Evolutionary conservation across 805 yeast species (phyloP), one percentile per base, ranked within the genome.

Genomic region (Monosporozyma unispora): DNA sequence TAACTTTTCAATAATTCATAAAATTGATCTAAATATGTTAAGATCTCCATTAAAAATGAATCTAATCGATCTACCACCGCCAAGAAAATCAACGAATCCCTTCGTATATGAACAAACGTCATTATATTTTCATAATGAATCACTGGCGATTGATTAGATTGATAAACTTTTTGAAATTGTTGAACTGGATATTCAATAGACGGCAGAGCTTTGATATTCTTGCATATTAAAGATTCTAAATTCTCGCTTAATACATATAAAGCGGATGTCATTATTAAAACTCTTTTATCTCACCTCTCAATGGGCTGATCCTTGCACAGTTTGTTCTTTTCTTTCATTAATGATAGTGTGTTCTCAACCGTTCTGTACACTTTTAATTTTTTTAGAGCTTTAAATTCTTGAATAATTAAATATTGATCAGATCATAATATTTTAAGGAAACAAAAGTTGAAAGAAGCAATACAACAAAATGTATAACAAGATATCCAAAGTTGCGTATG

Each of bases 381-480:
- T 42, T 42, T 28, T 27, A 42, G 18, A 10, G 18, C 35, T 31
- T 31, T 31, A 31, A 31, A 31, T 12, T 31, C n/a, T 31, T 31
- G 33, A 28, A 28, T 28, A 28, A 11, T 28, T 28, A 10, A n/a
- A n/a, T n/a, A n/a, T n/a, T 12, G 6, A 31, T 31, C 16, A 12
- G 7, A 14, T 4, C 16, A 12, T 25, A 31, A 16, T n/a, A 4
- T 11, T 12, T 12, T 14, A 31, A 31, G 16, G 19, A 5, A 31
- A 12, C 16, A 12, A 31, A n/a, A 12, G 14, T 8, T 31, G n/a
- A 12, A 8, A 31, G 16, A 14, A 31, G 11, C 33, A 3, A 31
- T 14, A 12, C 12, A 3, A 14, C 14, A 29, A 10, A 29, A 72
- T 71, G 76, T 69, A 66, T 53, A 72, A 71, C 55, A 70, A 67